Evolutionary conservation across 352 stramenopile species (phyloP).

Genomic region (Phytopythium montanum): DNA sequence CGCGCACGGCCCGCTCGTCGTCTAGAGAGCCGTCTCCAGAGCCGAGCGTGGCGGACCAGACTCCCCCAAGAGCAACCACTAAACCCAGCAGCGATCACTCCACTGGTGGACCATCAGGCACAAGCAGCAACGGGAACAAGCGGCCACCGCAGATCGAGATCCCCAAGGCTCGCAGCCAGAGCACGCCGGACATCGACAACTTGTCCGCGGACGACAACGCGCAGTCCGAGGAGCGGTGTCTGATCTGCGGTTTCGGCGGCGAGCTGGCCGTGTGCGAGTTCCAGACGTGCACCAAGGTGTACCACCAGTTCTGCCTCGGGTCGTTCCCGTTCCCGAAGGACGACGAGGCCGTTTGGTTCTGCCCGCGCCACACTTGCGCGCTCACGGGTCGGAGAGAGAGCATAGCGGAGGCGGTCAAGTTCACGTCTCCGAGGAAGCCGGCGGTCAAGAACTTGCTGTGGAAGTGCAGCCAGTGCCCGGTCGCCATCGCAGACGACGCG

Average conservation of each 20-base stretch:
- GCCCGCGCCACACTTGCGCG: slow-evolving; percentile 72
- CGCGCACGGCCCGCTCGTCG: slow-evolving; percentile 32
- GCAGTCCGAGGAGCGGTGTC: slow-evolving; percentile 75
- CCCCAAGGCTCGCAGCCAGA: slow-evolving; percentile 24
- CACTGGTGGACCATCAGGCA: not conserved
- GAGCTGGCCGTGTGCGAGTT: slow-evolving; percentile 86
- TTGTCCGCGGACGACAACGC: slow-evolving; percentile 32
- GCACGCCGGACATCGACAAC: slow-evolving; percentile 27
- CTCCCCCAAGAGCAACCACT: slow-evolving; percentile 26
- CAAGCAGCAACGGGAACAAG: slow-evolving; percentile 17
- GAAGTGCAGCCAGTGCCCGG: slow-evolving; percentile 75
- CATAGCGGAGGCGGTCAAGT: slow-evolving; percentile 36
- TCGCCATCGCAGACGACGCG: slow-evolving; percentile 47
- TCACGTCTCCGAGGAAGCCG: slow-evolving; percentile 45
- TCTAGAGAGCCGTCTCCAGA: slow-evolving; percentile 41
- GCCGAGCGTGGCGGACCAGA: slow-evolving; percentile 21
- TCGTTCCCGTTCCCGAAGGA: slow-evolving; percentile 77
- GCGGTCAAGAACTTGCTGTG: slow-evolving; percentile 62
- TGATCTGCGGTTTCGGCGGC: slow-evolving; percentile 76
- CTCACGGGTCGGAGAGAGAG: slow-evolving; percentile 56
- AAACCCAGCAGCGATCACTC: slow-evolving; percentile 7
- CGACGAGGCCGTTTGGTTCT: slow-evolving; percentile 79
- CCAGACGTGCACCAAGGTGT: slow-evolving; percentile 77
- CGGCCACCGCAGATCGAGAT: slow-evolving; percentile 42
- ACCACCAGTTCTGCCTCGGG: slow-evolving; percentile 84